Evolutionary conservation across 257 asterid species (phyloP).

Genomic region (Solanum dulcamara): DNA sequence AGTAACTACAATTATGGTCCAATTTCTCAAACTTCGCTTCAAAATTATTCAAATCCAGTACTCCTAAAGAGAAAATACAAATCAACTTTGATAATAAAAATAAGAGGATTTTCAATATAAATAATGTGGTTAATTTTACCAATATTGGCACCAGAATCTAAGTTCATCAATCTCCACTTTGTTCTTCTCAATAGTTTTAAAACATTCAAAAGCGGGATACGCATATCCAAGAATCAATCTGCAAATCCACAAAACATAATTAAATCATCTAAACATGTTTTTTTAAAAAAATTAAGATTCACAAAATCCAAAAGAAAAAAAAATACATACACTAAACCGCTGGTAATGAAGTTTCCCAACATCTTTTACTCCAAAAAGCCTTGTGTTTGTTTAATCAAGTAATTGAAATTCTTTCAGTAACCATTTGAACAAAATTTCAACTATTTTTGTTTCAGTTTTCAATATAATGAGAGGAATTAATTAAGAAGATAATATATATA

Average conservation of each 20-base stretch:
- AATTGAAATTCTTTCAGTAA: background rate
- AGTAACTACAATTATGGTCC: background rate
- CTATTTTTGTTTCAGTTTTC: background rate
- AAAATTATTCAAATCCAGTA: background rate
- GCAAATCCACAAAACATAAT: slow-evolving; percentile 1
- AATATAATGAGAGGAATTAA: background rate
- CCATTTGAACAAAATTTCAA: background rate
- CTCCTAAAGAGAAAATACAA: background rate
- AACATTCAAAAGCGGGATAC: slow-evolving; percentile 86
- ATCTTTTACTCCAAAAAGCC: slow-evolving; percentile 19
- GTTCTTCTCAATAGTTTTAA: slow-evolving; percentile 70
- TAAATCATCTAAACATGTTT: background rate
- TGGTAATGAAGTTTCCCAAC: slow-evolving; percentile 60
- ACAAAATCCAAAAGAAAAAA: background rate
- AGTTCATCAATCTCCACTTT: slow-evolving; percentile 58
- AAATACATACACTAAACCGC: slow-evolving; percentile 38
- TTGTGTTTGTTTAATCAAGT: background rate
- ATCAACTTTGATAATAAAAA: background rate
- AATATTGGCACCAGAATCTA: slow-evolving; percentile 86
- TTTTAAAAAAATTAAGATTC: no score
- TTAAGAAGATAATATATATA: background rate
- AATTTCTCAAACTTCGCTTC: background rate
- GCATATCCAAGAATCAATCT: slow-evolving; percentile 85
- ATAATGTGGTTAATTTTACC: slow-evolving; percentile 21
- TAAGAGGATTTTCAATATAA: background rate